Conservation (phyloP, 192 early-diverging fungal genomes). For the Coemansia sp. region DNA sequence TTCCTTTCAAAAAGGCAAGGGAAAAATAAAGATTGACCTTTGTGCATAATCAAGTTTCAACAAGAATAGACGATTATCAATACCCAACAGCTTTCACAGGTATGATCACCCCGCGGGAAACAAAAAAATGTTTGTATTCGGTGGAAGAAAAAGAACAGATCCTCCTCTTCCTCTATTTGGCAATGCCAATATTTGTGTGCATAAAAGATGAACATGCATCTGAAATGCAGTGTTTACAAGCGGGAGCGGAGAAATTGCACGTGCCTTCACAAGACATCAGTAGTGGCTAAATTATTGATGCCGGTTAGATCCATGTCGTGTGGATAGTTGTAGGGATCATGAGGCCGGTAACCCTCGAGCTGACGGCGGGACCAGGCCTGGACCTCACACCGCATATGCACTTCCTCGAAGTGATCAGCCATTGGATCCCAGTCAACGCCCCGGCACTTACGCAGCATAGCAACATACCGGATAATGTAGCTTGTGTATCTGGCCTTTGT, state of each 20-base stretch:
- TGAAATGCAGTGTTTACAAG: background rate
- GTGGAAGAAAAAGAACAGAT: too few relatives aligned
- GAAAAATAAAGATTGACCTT: background rate
- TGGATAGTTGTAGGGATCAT: constrained; percentile 30
- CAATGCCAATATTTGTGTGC: too few relatives aligned
- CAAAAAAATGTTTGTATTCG: background rate
- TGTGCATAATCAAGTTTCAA: background rate
- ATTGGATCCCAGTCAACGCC: constrained; percentile 38
- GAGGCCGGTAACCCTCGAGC: constrained; percentile 28
- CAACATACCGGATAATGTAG: constrained; percentile 24
- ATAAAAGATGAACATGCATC: background rate
- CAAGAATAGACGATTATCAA: background rate
- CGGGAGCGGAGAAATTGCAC: background rate
- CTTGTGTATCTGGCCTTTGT: background rate
- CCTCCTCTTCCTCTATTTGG: too few relatives aligned
- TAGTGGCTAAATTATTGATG: background rate
- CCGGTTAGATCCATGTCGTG: constrained; percentile 36
- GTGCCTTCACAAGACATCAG: background rate
- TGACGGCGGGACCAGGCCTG: constrained; percentile 22
- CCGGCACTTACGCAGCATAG: constrained; percentile 28
- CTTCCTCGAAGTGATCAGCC: constrained; percentile 37
- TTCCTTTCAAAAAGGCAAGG: background rate
- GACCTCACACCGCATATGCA: constrained; percentile 49
- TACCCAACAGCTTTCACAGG: background rate
- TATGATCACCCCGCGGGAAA: background rate